A percentile compares a stretch with the other conserved stretches of the same genome.
These are phyloP conservation scores for Lobosporangium transversale DNA, from an alignment of 192 early-diverging fungal species.

Conservation along the genomic window DNA sequence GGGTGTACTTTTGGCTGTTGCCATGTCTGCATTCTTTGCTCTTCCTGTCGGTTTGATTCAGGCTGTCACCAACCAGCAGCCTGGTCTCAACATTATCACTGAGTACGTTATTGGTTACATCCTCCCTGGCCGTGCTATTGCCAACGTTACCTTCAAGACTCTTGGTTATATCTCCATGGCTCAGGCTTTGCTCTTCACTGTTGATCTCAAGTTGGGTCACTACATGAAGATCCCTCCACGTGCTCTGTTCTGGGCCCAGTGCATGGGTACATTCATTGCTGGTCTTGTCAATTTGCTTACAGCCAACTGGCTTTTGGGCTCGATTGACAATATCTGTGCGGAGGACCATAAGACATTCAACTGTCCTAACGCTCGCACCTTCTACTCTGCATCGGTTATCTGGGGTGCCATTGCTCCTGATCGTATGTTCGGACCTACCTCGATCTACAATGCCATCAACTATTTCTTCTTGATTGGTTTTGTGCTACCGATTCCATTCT, in stretches of 20 bases:
- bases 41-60: slow-evolving; percentile 69
- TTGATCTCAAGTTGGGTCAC: slow-evolving; percentile 78
- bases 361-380: slow-evolving; percentile 59
- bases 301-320: slow-evolving; percentile 55
- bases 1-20: slow-evolving; percentile 56
- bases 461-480: slow-evolving; percentile 64
- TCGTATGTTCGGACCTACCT: slow-evolving; percentile 64
- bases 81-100: slow-evolving; percentile 65
- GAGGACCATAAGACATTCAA: slow-evolving; percentile 28
- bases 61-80: slow-evolving; percentile 64
- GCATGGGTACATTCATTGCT: slow-evolving; percentile 66
- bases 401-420: slow-evolving; percentile 80
- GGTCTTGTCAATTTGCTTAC: slow-evolving; percentile 62
- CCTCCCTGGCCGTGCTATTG: slow-evolving; percentile 62
- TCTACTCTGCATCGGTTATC: slow-evolving; percentile 74
- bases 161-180: slow-evolving; percentile 66
- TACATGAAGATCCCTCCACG: slow-evolving; percentile 78
- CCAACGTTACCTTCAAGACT: slow-evolving; percentile 70
- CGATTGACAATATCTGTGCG: slow-evolving; percentile 53
- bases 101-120: slow-evolving; percentile 74
- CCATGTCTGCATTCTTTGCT: slow-evolving; percentile 51
- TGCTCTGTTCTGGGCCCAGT: slow-evolving; percentile 68
- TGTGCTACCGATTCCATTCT: slow-evolving; percentile 67
- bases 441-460: slow-evolving; percentile 53
- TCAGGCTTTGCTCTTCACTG: slow-evolving; percentile 77